Percentiles rank a stretch among this genome's conserved stretches.
Evolutionary conservation across 2,329 filamentous ascomycete genomes (phyloP).

Genomic region (Stachybotrys elegans): DNA sequence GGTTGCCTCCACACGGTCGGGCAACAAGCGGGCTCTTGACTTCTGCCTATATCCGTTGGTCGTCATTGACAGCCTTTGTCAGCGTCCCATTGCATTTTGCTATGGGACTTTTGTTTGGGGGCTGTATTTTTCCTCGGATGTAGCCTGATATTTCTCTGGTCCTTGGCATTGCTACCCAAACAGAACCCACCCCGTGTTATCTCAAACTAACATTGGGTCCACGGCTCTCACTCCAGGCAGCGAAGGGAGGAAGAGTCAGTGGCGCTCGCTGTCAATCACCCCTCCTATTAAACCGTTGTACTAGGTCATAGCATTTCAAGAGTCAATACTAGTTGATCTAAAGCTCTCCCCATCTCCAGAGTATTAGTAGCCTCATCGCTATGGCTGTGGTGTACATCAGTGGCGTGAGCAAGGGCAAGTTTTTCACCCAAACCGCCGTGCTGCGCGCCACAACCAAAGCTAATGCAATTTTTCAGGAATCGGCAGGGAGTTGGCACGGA

Average conservation of each 20-base stretch:
- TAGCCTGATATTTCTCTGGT: no score
- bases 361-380: no score
- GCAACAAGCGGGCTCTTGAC: neutral
- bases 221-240: no score
- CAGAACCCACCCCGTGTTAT: no score
- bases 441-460: neutral
- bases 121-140: neutral
- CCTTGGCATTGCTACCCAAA: no score
- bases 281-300: no score
- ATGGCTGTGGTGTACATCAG: neutral
- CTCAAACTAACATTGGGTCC: no score
- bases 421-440: neutral
- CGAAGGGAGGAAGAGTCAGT: no score
- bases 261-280: no score
- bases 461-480: neutral
- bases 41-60: neutral
- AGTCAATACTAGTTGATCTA: no score
- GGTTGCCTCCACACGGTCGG: neutral
- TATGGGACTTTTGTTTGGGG: neutral
- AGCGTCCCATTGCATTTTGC: neutral
- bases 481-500: neutral
- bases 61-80: neutral
- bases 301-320: no score
- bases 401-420: neutral
- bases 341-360: no score